Evolutionary conservation across 1,284 basidiomycete species (phyloP).

Genomic region (Sanghuangporus baumii): DNA sequence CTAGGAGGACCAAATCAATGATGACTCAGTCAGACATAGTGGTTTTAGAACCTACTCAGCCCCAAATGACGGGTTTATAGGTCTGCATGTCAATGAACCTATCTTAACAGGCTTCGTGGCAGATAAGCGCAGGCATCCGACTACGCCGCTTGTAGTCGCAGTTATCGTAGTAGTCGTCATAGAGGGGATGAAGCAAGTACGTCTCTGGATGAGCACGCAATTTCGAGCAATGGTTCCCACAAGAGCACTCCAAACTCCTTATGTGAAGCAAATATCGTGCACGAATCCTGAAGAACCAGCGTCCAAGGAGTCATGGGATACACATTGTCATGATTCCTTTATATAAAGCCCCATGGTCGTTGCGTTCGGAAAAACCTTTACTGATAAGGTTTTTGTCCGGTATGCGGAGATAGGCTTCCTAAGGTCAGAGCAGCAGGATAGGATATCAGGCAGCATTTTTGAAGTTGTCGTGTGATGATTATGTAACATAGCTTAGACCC

Average conservation of each 20-base stretch:
- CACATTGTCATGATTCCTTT: neutral
- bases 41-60: slow-evolving; percentile 18
- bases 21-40: neutral
- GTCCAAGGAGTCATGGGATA: neutral
- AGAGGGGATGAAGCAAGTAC: neutral
- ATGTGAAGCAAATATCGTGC: neutral
- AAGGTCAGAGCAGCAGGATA: neutral
- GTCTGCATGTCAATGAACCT: slow-evolving; percentile 20
- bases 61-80: slow-evolving; percentile 21
- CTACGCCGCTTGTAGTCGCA: neutral
- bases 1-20: too few relatives aligned
- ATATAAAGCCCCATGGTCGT: neutral
- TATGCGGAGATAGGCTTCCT: neutral
- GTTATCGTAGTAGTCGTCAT: neutral
- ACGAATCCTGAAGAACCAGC: neutral
- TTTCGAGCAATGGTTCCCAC: neutral
- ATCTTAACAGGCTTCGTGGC: slow-evolving; percentile 13
- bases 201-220: neutral
- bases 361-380: neutral
- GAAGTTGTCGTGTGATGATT: too few relatives aligned
- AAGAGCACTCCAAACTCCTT: neutral
- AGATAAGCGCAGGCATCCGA: neutral
- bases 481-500: too few relatives aligned
- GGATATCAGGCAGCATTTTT: too few relatives aligned
- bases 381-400: neutral